These are phyloP conservation scores for Elsinoe arachidis DNA, from an alignment of 2,329 filamentous ascomycete genomes.

Conservation along the genomic window DNA sequence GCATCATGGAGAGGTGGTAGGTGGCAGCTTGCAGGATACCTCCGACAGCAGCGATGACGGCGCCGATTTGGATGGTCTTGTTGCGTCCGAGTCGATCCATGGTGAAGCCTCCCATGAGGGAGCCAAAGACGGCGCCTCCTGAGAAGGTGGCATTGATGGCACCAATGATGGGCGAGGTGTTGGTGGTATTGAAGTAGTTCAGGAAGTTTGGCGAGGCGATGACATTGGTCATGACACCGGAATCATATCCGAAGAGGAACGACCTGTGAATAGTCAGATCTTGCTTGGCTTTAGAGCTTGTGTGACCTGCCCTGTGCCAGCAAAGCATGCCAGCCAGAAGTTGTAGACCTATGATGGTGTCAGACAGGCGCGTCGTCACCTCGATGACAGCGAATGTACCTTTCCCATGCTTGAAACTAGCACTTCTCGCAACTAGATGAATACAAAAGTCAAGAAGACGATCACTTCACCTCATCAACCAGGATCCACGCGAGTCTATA, in stretches of 20 bases:
- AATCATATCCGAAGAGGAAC: conserved; percentile 43
- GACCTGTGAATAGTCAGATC: conserved; percentile 19
- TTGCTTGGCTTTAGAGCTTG: background rate
- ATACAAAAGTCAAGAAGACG: background rate
- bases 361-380: background rate
- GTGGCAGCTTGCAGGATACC: conserved; percentile 52
- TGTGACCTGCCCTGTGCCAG: conserved; percentile 21
- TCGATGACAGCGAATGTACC: background rate
- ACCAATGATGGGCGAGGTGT: conserved; percentile 46
- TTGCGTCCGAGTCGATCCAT: conserved; percentile 55
- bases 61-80: conserved; percentile 52
- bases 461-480: background rate
- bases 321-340: conserved; percentile 23
- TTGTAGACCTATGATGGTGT: conserved; percentile 18
- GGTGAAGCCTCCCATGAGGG: conserved; percentile 47
- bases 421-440: background rate
- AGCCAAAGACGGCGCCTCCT: conserved; percentile 49
- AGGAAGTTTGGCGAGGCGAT: conserved; percentile 51
- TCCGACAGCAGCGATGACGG: conserved; percentile 49
- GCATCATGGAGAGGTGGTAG: conserved; percentile 48
- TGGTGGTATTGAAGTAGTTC: conserved; percentile 46
- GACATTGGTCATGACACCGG: conserved; percentile 41
- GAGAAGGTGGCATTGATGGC: conserved; percentile 57
- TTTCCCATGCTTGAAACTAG: conserved; percentile 10
- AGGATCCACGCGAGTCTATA: conserved; percentile 5